Percentiles rank a stretch among this genome's conserved stretches.
phyloP scores from a whole-genome alignment of 192 early-diverging fungal genomes.

The Mortierella alpina region DNA sequence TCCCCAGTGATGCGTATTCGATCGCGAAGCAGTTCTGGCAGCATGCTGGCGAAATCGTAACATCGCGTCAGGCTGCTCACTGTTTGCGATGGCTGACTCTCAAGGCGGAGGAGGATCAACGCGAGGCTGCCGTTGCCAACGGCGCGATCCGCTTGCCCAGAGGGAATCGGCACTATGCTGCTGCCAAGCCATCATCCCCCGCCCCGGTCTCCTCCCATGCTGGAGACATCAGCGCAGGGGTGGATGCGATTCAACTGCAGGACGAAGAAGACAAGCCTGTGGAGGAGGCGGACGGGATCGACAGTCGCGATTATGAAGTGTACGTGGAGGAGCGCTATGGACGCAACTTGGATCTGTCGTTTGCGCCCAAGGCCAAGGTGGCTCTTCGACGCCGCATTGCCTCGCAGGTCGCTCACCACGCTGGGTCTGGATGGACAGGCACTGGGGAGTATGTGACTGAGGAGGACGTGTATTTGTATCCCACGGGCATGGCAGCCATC shows the following conservation, averaged over 20 bases:
- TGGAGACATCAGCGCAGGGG: neutral
- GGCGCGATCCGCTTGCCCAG: constrained; percentile 35
- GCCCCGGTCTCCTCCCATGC: neutral
- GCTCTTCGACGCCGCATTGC: constrained; percentile 87
- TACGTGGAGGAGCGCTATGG: constrained; percentile 97
- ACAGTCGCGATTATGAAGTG: constrained; percentile 63
- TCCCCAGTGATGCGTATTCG: constrained; percentile 72
- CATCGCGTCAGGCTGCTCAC: constrained; percentile 87
- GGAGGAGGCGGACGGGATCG: constrained; percentile 42
- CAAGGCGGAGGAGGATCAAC: constrained; percentile 60
- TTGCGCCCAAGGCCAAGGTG: constrained; percentile 79
- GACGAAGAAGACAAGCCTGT: constrained; percentile 36
- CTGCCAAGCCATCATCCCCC: constrained; percentile 14
- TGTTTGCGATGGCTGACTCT: constrained; percentile 75
- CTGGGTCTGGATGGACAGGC: constrained; percentile 51
- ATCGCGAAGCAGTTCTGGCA: constrained; percentile 98
- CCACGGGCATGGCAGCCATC: constrained; percentile 94
- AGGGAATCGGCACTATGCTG: constrained; percentile 36
- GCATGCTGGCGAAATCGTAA: constrained; percentile 91
- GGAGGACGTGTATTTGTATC: constrained; percentile 88
- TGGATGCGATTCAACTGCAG: constrained; percentile 16
- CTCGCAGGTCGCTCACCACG: constrained; percentile 50
- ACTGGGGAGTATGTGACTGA: constrained; percentile 72
- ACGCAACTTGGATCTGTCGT: constrained; percentile 80
- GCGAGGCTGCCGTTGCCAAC: constrained; percentile 19